A percentile compares a stretch with the other conserved stretches of the same genome.
Evolutionary conservation across 306 rosid genomes (phyloP).

Genomic region (Benincasa hispida): DNA sequence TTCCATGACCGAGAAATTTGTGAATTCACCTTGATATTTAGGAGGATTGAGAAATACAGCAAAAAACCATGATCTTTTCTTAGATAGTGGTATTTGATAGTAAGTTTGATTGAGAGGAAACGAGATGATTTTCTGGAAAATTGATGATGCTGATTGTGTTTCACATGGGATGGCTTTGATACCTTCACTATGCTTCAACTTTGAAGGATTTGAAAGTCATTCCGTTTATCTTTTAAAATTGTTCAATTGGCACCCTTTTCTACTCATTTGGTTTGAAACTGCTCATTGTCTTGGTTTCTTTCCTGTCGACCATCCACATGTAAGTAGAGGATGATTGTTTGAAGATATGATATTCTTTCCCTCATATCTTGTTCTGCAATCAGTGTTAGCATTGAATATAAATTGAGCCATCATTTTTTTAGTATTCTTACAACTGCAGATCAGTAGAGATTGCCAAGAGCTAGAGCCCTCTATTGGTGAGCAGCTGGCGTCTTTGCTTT

Average conservation of each 20-base stretch:
- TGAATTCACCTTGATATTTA: too few species aligned
- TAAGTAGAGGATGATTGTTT: background rate
- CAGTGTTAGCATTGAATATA: background rate
- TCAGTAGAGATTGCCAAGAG: conserved; percentile 99
- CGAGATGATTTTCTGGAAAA: too few species aligned
- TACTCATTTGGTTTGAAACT: background rate
- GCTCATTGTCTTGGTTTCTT: background rate
- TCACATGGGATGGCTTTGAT: too few species aligned
- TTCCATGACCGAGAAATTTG: too few species aligned
- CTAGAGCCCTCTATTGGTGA: conserved; percentile 85
- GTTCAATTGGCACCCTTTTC: background rate
- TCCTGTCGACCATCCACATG: background rate
- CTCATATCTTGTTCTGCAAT: background rate
- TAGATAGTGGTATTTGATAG: too few species aligned
- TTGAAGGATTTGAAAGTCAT: background rate
- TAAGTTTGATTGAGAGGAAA: too few species aligned
- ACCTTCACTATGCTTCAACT: too few species aligned
- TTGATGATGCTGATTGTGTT: too few species aligned
- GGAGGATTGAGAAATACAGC: too few species aligned
- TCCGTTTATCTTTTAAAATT: background rate
- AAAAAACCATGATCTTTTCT: too few species aligned
- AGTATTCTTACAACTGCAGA: conserved; percentile 43
- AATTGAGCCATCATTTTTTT: background rate
- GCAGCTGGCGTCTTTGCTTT: conserved; percentile 93
- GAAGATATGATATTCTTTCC: background rate